Base-by-base conservation (phyloP, 2,329 filamentous ascomycete genomes). In the Colletotrichum navitas region DNA sequence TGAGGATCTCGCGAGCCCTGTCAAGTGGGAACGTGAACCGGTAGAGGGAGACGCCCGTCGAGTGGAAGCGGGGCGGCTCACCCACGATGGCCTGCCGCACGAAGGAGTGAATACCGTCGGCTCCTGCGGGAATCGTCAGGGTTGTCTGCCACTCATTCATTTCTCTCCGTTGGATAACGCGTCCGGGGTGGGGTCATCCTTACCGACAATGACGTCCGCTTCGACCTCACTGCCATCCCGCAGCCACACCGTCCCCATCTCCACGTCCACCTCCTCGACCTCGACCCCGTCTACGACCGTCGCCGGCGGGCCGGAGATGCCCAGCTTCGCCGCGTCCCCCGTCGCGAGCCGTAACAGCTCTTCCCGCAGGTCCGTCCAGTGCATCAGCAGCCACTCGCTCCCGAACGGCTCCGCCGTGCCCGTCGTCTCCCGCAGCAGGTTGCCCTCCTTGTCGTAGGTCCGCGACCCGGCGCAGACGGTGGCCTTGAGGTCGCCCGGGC, bases 351-450 rank as follows among this genome's bases (percentile, higher is more conserved):
- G 2, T 16, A 56, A 14, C 47, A 71, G 16, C 60, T 64, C 65
- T 6, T 59, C 58, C 14, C 55, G 45, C 18, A 71, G 45, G 12
- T 71, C 69, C 29, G 29, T 32, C 1, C 65, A 59, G 12, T 68
- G 69, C 65, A 64, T 59, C 29, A 71, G 60, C 16, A 71, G 39
- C 69, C 59, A 71, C 65, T 71, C 69, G 52, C 69, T 24, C 10
- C 69, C 69, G 12, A 71, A 71, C 36, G 69, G 69, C 39, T 71
- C 69, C 47, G 69, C 59, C 2, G 60, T 59, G 43, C 69, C 69
- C 8, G 59, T 71, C 26, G 68, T 64, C 54, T 71, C 69, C n/a
- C 65, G 45, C 45, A 71, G 14, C 39, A 71, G 45, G 26, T 71
- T 71, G 21, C 69, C 69, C 24, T 71, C 52, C 16, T 45, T 54